phyloP scores from a whole-genome alignment of 169 alveolate genomes.

The Cryptosporidium ryanae region DNA sequence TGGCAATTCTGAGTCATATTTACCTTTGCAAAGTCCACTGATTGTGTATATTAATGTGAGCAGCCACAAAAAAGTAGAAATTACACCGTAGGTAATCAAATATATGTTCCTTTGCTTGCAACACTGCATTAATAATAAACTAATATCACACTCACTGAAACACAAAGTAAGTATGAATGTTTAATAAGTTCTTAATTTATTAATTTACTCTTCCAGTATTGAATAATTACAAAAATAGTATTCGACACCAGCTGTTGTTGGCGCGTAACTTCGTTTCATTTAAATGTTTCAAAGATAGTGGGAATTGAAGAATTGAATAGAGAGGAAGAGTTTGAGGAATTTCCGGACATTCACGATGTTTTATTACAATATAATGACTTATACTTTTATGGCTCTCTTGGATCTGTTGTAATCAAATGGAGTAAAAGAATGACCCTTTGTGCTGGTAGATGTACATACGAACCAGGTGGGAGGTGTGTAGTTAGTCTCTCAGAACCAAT shows the following conservation, averaged over 20 bases:
- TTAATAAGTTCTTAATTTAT: too few species aligned
- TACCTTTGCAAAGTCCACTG: constrained; percentile 3
- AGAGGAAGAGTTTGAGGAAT: constrained; percentile 22
- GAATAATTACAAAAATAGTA: background rate
- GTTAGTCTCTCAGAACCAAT: constrained; percentile 92
- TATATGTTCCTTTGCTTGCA: constrained; percentile 12
- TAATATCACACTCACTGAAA: constrained; percentile 17
- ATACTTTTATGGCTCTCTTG: constrained; percentile 85
- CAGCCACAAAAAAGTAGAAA: constrained; percentile 38
- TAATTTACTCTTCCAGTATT: too few species aligned
- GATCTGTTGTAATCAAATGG: constrained; percentile 88
- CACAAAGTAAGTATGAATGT: background rate
- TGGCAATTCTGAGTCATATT: background rate
- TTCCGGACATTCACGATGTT: constrained; percentile 85
- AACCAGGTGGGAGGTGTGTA: constrained; percentile 87
- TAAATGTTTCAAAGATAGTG: background rate
- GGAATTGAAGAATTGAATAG: background rate
- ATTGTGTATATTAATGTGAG: constrained; percentile 23
- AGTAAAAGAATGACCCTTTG: constrained; percentile 91
- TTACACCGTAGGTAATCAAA: constrained; percentile 31
- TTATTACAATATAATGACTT: constrained; percentile 84
- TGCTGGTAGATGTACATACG: constrained; percentile 91
- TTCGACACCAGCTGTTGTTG: background rate
- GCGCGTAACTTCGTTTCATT: background rate
- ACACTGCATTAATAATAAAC: constrained; percentile 15